Conservation (phyloP, 2,329 filamentous ascomycete species). For the Botrytis tulipae region DNA sequence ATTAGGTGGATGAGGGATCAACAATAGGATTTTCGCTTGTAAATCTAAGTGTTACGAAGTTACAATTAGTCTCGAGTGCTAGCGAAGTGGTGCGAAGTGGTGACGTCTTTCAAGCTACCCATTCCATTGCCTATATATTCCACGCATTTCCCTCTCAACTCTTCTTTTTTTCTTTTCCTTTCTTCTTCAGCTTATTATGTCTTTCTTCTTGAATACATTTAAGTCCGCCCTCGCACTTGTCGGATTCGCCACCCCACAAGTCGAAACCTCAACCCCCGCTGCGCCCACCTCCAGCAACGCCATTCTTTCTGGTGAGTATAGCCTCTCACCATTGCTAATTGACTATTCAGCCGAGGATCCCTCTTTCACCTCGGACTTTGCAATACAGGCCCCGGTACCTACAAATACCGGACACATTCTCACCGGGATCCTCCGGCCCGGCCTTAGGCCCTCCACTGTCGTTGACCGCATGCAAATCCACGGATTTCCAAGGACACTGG, state of each 20-base stretch:
- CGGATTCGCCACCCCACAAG: background rate
- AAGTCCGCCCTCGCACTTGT: background rate
- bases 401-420: background rate
- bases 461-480: background rate
- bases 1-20: background rate
- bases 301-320: background rate
- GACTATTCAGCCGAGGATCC: background rate
- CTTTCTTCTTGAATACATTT: background rate
- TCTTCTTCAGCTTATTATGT: background rate
- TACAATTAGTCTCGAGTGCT: background rate
- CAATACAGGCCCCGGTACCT: background rate
- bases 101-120: background rate
- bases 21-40: background rate
- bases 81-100: background rate
- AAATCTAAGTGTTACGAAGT: background rate
- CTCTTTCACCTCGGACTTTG: background rate
- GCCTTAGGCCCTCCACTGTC: background rate
- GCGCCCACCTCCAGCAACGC: constrained; percentile 7
- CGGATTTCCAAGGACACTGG: background rate
- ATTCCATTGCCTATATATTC: background rate
- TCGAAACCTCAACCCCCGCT: background rate
- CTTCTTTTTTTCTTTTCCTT: background rate
- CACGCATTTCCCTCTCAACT: background rate
- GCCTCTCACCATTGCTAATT: background rate
- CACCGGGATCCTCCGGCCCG: background rate